Conservation (phyloP, 768 basidiomycete species). For the Glaciozyma martinii region DNA sequence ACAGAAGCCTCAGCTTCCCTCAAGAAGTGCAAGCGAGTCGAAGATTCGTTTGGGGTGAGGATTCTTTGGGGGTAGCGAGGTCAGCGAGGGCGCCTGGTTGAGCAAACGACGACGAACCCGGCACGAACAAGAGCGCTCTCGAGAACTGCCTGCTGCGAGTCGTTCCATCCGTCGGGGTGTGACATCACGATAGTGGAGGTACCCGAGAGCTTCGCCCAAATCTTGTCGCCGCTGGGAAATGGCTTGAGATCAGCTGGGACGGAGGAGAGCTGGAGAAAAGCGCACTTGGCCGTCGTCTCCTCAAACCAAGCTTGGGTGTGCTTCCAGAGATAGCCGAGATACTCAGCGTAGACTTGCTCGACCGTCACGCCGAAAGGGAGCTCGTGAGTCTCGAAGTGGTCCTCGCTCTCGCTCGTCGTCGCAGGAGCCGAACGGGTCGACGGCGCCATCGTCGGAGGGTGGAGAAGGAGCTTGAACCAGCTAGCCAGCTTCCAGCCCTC, state of each 20-base stretch:
- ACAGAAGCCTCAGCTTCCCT: background rate
- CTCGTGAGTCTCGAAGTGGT: no score
- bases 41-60: background rate
- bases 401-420: no score
- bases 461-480: no score
- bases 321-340: background rate
- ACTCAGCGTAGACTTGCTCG: background rate
- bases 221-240: background rate
- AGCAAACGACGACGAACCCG: no score
- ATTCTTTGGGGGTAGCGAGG: background rate
- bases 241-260: no score
- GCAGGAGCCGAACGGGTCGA: no score
- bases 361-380: no score
- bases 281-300: background rate
- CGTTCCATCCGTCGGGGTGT: background rate
- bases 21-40: background rate
- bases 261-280: no score
- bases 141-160: background rate
- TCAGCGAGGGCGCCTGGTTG: no score
- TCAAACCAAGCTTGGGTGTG: background rate
- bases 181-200: background rate
- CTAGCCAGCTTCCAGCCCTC: no score
- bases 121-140: background rate
- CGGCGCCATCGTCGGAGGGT: no score
- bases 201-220: background rate